phyloP scores from a whole-genome alignment of 1,139 yeast genomes.

The Arxiozyma heterogenica region DNA sequence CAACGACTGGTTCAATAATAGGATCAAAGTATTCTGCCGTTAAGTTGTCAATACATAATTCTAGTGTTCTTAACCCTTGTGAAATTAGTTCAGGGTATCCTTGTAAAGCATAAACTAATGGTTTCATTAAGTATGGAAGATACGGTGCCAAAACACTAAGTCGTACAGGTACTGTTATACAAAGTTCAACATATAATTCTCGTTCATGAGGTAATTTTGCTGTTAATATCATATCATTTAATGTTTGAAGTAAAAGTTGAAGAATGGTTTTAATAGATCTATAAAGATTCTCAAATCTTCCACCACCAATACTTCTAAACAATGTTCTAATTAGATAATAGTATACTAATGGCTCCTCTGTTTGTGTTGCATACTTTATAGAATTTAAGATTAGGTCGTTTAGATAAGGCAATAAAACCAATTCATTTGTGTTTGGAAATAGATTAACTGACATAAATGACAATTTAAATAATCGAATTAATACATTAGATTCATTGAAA shows the following conservation, averaged over 20 bases:
- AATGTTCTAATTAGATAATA: constrained; percentile 81
- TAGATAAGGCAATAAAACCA: constrained; percentile 78
- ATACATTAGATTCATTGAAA: constrained; percentile 65
- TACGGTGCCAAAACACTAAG: constrained; percentile 90
- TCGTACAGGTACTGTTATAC: constrained; percentile 92
- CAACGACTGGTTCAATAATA: constrained; percentile 88
- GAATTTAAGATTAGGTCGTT: constrained; percentile 75
- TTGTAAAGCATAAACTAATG: constrained; percentile 81
- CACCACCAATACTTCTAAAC: constrained; percentile 93
- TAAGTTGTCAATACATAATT: constrained; percentile 90
- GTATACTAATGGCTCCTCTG: constrained; percentile 85
- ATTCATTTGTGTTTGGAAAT: constrained; percentile 81
- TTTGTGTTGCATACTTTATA: constrained; percentile 70
- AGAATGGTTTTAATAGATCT: constrained; percentile 87
- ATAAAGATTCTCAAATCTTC: constrained; percentile 83
- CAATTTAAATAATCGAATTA: constrained; percentile 77
- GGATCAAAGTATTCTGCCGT: constrained; percentile 97
- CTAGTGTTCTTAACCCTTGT: constrained; percentile 89
- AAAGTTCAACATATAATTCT: constrained; percentile 87
- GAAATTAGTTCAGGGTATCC: constrained; percentile 87
- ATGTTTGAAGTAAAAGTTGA: constrained; percentile 75
- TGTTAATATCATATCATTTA: constrained; percentile 72
- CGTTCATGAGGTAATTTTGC: constrained; percentile 86
- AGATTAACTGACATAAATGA: constrained; percentile 94
- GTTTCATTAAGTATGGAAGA: constrained; percentile 76